phyloP scores from a whole-genome alignment of 2,329 filamentous ascomycete species.

The Neonectria ditissima region DNA sequence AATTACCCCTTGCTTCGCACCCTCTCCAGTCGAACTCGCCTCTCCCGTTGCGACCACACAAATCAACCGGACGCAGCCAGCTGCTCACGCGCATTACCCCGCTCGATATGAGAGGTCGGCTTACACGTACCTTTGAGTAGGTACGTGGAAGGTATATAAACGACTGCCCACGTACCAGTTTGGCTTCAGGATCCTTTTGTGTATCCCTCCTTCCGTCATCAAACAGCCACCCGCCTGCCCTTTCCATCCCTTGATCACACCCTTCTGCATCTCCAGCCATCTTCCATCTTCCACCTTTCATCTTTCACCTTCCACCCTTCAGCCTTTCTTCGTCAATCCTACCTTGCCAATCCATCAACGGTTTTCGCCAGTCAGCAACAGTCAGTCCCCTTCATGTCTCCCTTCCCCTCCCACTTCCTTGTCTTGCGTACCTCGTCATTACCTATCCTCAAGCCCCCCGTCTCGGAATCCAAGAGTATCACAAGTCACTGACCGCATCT shows the following conservation, averaged over 20 bases:
- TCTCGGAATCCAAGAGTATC: not conserved
- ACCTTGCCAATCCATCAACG: slow-evolving; percentile 12
- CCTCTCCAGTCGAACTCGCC: not conserved
- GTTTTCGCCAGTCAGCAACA: slow-evolving; percentile 15
- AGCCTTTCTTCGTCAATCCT: not conserved
- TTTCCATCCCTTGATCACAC: not conserved
- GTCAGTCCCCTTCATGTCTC: slow-evolving; percentile 21
- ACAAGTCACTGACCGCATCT: slow-evolving; percentile 13
- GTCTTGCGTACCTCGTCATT: not conserved
- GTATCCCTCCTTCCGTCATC: slow-evolving; percentile 29
- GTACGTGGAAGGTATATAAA: slow-evolving; percentile 23
- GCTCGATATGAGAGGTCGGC: slow-evolving; percentile 33
- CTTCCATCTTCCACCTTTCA: not conserved
- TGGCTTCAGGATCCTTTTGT: not conserved
- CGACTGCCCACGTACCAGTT: slow-evolving; percentile 15
- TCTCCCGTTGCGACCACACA: not conserved
- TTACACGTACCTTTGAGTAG: not conserved
- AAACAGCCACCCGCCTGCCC: not conserved
- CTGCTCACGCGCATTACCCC: slow-evolving; percentile 44
- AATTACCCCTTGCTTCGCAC: not conserved
- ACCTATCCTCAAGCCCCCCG: not conserved
- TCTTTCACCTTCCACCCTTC: not conserved
- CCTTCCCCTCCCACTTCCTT: not conserved
- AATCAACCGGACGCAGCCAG: slow-evolving; percentile 13
- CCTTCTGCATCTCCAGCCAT: slow-evolving; percentile 3